Evolutionary conservation across 1,139 yeast species (phyloP), one percentile per base, ranked within the genome.

Genomic region (Diutina sp.): DNA sequence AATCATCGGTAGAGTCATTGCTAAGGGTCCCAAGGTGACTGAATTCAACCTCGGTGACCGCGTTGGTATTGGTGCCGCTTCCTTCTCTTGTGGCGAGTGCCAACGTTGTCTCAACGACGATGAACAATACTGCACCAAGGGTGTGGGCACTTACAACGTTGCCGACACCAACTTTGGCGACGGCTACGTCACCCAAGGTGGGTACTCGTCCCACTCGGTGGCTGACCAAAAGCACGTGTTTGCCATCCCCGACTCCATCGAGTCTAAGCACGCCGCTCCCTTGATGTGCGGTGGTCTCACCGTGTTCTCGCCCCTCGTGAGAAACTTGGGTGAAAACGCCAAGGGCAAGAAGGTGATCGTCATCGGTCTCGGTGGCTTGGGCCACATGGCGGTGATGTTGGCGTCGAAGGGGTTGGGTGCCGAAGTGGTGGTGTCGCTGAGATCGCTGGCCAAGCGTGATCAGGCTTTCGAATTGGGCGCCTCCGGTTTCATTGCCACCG

Each of bases 271-370:
- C 16, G 55, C 55, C 12, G 55, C 55, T 44, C 55, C 55, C 8
- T 29, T 53, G 50, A 28, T 53, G 50, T 53, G 55, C 29, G 55
- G 46, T 29, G 55, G 55, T 28, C 30, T 53, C 9, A 53, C 55
- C 46, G 50, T 46, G 28, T 53, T 41, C 29, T 28, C 47, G 50
- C 55, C 55, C 4, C 25, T 53, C 2, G 21, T 47, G 29, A 47
- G 38, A 28, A 21, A 47, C 21, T 29, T 47, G 38, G 51, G 51
- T 28, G 51, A 47, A 16, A 29, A 47, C 16, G 58, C 58, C 25
- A 57, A 58, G 54, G 63, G 61, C n/a, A 53, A 53, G 32, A 28
- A 28, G 30, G 50, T 45, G 4, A 29, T 53, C 16, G 45, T 53
- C 29, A 28, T 41, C 12, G 55, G 55, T 14, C n/a, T 53, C 28